A percentile compares a stretch with the other conserved stretches of the same genome.
These are phyloP conservation scores for Backusella circina DNA, from an alignment of 192 early-diverging fungal genomes.

Conservation along the genomic window DNA sequence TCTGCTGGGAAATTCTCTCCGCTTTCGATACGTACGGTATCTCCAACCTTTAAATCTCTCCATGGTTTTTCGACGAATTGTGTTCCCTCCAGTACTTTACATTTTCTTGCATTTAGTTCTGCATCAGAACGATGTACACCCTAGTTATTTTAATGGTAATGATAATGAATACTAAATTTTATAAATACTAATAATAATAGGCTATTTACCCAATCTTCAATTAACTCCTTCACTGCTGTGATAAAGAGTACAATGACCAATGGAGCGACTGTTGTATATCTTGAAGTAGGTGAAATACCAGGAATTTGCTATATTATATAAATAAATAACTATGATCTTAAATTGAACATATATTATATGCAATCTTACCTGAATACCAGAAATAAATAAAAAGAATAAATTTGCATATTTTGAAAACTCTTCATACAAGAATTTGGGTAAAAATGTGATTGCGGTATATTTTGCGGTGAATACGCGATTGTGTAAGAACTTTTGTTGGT, in stretches of 20 bases:
- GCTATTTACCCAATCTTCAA: slow-evolving; percentile 78
- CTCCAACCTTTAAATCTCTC: slow-evolving; percentile 82
- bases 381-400: slow-evolving; percentile 97
- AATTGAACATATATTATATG: background rate
- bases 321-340: background rate
- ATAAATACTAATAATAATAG: too few species aligned
- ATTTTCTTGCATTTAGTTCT: slow-evolving; percentile 66
- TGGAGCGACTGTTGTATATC: slow-evolving; percentile 83
- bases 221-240: slow-evolving; percentile 90
- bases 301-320: slow-evolving; percentile 78
- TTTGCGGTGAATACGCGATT: slow-evolving; percentile 95
- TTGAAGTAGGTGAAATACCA: slow-evolving; percentile 90
- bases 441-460: slow-evolving; percentile 88
- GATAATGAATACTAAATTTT: background rate
- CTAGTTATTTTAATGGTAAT: background rate
- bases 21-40: slow-evolving; percentile 88
- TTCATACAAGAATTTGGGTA: slow-evolving; percentile 94
- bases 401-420: slow-evolving; percentile 99
- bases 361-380: slow-evolving; percentile 79
- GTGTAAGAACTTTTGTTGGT: slow-evolving; percentile 78
- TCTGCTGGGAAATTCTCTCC: slow-evolving; percentile 91
- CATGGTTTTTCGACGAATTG: slow-evolving; percentile 77
- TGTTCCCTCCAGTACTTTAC: slow-evolving; percentile 56
- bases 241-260: slow-evolving; percentile 82
- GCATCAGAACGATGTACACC: slow-evolving; percentile 62